Evolutionary conservation across 1,284 basidiomycete species (phyloP).

Genomic region (Ustilago cynodontis): DNA sequence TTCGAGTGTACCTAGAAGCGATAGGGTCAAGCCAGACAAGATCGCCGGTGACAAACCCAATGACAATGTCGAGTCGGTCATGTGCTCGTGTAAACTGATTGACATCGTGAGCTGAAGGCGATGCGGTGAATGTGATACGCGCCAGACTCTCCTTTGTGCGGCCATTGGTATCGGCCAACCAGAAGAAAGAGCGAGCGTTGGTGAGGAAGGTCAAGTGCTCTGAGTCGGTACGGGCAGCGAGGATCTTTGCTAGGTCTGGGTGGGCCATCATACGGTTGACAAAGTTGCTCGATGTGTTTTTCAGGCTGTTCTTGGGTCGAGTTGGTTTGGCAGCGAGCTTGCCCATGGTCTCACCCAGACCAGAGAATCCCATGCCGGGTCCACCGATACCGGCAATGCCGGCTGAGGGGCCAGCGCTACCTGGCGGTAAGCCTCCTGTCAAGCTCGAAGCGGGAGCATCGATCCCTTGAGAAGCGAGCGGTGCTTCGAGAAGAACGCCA

Average conservation of each 20-base stretch:
- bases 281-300: slow-evolving; percentile 88
- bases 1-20: slow-evolving; percentile 83
- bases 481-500: slow-evolving; percentile 44
- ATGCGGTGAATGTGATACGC: slow-evolving; percentile 81
- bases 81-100: slow-evolving; percentile 82
- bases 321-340: slow-evolving; percentile 63
- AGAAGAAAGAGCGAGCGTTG: slow-evolving; percentile 60
- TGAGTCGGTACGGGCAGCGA: slow-evolving; percentile 78
- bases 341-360: slow-evolving; percentile 51
- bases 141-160: slow-evolving; percentile 75
- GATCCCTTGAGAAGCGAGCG: slow-evolving; percentile 60
- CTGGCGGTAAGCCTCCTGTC: slow-evolving; percentile 50
- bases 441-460: slow-evolving; percentile 52
- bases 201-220: slow-evolving; percentile 58
- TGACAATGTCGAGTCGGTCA: slow-evolving; percentile 86
- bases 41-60: slow-evolving; percentile 93
- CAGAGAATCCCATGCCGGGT: slow-evolving; percentile 46
- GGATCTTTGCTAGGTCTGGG: slow-evolving; percentile 80
- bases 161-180: slow-evolving; percentile 53
- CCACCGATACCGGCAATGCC: slow-evolving; percentile 52
- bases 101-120: slow-evolving; percentile 84
- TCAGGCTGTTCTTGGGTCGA: slow-evolving; percentile 86
- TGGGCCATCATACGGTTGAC: slow-evolving; percentile 84
- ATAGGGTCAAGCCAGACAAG: slow-evolving; percentile 83
- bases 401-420: slow-evolving; percentile 37